phyloP scores from a whole-genome alignment of 164 flowering plant species.

The Liquidambar formosana region DNA sequence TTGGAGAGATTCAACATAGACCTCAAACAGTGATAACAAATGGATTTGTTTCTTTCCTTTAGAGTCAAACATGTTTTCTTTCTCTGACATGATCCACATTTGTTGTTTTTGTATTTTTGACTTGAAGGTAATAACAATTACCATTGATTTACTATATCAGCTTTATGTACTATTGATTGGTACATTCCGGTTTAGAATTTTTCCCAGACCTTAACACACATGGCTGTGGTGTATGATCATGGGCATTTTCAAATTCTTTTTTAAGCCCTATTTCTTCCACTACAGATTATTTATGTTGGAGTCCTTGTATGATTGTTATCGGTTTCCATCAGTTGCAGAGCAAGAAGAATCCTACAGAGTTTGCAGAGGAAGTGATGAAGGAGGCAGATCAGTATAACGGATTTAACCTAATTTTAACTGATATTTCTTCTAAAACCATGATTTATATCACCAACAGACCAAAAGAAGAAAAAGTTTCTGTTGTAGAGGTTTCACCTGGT shows the following conservation, averaged over 20 bases:
- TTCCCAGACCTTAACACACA: not conserved
- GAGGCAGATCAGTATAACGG: slow-evolving; percentile 55
- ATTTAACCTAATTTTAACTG: slow-evolving; percentile 57
- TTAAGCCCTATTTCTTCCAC: not conserved
- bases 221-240: not conserved
- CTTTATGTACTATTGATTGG: not conserved
- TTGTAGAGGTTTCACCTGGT: slow-evolving; percentile 52
- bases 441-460: slow-evolving; percentile 60
- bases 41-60: too few relatives aligned
- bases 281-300: not conserved
- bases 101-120: too few relatives aligned
- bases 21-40: too few relatives aligned
- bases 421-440: slow-evolving; percentile 46
- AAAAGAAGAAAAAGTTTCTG: slow-evolving; percentile 10
- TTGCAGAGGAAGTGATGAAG: slow-evolving; percentile 46
- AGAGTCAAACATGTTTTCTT: too few relatives aligned
- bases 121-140: too few relatives aligned
- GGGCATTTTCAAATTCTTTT: not conserved
- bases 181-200: not conserved
- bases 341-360: slow-evolving; percentile 44
- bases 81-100: too few relatives aligned
- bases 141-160: not conserved
- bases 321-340: slow-evolving; percentile 33
- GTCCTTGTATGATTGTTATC: not conserved
- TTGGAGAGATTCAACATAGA: too few relatives aligned